Evolutionary conservation across 345 rosid species (phyloP).

Genomic region (Reutealis trisperma): DNA sequence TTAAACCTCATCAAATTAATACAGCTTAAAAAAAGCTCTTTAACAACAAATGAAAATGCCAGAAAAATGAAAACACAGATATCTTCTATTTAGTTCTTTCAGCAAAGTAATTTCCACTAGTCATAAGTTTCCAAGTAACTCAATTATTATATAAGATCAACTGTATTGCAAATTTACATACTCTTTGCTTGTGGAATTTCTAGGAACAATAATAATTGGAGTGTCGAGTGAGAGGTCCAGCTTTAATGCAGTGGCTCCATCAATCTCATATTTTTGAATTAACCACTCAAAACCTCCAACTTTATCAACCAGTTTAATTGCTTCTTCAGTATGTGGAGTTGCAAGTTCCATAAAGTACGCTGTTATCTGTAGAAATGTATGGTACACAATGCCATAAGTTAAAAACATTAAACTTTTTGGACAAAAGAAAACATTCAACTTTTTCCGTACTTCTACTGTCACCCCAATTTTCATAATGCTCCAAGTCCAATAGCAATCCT

Average conservation of each 20-base stretch:
- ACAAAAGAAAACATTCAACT: not conserved
- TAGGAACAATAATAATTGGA: constrained; percentile 86
- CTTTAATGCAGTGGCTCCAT: constrained; percentile 91
- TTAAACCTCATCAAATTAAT: not conserved
- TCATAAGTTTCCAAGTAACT: constrained; percentile 8
- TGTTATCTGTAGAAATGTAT: constrained; percentile 58
- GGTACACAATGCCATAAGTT: constrained; percentile 15
- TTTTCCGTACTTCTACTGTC: no score
- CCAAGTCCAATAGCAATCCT: no score
- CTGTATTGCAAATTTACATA: constrained; percentile 38
- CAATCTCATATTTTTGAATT: constrained; percentile 91
- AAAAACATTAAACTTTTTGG: not conserved
- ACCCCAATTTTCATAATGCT: no score
- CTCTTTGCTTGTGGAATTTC: constrained; percentile 89
- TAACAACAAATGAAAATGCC: not conserved
- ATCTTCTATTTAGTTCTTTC: not conserved
- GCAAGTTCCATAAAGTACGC: constrained; percentile 96
- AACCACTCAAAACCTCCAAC: constrained; percentile 99
- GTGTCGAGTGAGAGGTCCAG: constrained; percentile 93
- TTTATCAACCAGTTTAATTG: constrained; percentile 91
- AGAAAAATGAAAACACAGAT: no score
- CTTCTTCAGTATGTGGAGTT: constrained; percentile 91
- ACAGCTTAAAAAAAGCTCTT: not conserved
- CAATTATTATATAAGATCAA: constrained; percentile 15
- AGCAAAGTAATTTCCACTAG: not conserved